Percentiles rank a stretch among this genome's conserved stretches.
These are phyloP conservation scores for Roridomyces roridus DNA, from an alignment of 768 basidiomycete genomes.

Conservation along the genomic window DNA sequence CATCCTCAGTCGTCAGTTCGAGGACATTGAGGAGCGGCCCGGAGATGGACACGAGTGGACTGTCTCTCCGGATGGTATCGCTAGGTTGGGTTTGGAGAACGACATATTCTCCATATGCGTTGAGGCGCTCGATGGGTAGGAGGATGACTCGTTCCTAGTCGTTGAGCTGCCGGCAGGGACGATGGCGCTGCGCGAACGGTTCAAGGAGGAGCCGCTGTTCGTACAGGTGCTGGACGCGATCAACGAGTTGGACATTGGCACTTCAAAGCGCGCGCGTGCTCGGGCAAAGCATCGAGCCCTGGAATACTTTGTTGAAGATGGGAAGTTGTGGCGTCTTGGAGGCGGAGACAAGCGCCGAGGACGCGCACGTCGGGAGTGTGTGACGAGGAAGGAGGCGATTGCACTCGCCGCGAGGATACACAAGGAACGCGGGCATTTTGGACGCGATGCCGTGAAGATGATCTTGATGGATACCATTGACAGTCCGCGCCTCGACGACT, in stretches of 20 bases:
- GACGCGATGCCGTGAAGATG: constrained; percentile 27
- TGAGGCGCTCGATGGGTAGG: neutral
- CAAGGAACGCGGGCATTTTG: constrained; percentile 27
- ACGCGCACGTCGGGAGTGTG: constrained; percentile 6
- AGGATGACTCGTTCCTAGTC: no score
- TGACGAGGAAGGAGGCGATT: constrained; percentile 9
- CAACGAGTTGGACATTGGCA: constrained; percentile 14
- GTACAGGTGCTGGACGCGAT: constrained; percentile 11
- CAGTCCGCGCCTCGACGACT: constrained; percentile 28
- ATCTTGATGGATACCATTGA: constrained; percentile 17
- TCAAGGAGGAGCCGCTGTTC: constrained; percentile 20
- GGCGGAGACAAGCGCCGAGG: neutral
- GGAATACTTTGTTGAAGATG: constrained; percentile 12
- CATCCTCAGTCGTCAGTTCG: constrained; percentile 23
- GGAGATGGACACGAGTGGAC: constrained; percentile 25
- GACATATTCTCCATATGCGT: constrained; percentile 1
- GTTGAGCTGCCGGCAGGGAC: neutral
- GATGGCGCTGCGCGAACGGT: constrained; percentile 6
- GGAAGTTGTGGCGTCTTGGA: constrained; percentile 20
- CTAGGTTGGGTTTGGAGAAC: constrained; percentile 15
- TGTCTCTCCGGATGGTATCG: constrained; percentile 33
- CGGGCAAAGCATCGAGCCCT: constrained; percentile 7
- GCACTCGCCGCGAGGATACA: constrained; percentile 1
- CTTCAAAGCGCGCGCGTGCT: no score
- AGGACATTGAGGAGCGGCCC: neutral